Percentiles rank a stretch among this genome's conserved stretches.
These are phyloP conservation scores for Tolypocladium ovalisporum DNA, from an alignment of 2,329 filamentous ascomycete species.

Conservation along the genomic window DNA sequence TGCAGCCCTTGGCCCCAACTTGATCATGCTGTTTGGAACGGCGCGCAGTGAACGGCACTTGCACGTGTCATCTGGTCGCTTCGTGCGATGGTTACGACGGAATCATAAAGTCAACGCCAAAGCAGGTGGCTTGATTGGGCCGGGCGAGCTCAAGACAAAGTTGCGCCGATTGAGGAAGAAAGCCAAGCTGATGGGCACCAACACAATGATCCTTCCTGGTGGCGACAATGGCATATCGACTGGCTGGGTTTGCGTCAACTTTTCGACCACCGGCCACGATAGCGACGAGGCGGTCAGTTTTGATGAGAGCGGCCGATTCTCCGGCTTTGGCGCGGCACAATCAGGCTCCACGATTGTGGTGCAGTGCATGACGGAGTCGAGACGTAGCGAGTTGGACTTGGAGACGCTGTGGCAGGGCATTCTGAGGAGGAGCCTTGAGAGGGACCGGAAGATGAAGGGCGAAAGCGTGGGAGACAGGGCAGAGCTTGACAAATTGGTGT, in stretches of 20 bases:
- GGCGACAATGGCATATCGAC: constrained; percentile 81
- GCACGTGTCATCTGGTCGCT: constrained; percentile 80
- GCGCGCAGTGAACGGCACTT: constrained; percentile 88
- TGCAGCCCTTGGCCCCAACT: constrained; percentile 73
- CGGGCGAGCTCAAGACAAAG: constrained; percentile 85
- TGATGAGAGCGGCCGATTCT: constrained; percentile 45
- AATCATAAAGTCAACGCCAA: constrained; percentile 62
- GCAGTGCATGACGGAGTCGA: constrained; percentile 45
- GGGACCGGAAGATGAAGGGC: constrained; percentile 18
- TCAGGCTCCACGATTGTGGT: constrained; percentile 43
- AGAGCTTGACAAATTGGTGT: constrained; percentile 19
- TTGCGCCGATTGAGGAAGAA: constrained; percentile 69
- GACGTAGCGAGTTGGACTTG: constrained; percentile 40
- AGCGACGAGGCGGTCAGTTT: constrained; percentile 30
- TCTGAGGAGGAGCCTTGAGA: constrained; percentile 22
- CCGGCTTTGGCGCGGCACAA: constrained; percentile 60
- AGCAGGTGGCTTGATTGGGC: constrained; percentile 79
- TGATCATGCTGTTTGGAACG: constrained; percentile 88
- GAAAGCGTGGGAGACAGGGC: constrained; percentile 10
- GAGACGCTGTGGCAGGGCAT: constrained; percentile 40
- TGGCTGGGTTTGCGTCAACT: constrained; percentile 92
- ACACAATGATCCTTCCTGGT: constrained; percentile 51
- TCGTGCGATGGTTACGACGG: constrained; percentile 74
- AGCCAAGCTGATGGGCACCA: constrained; percentile 68
- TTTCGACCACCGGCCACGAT: constrained; percentile 58